Evolutionary conservation across 2,329 filamentous ascomycete genomes (phyloP).

Genomic region (Ceratocystis albifundus): DNA sequence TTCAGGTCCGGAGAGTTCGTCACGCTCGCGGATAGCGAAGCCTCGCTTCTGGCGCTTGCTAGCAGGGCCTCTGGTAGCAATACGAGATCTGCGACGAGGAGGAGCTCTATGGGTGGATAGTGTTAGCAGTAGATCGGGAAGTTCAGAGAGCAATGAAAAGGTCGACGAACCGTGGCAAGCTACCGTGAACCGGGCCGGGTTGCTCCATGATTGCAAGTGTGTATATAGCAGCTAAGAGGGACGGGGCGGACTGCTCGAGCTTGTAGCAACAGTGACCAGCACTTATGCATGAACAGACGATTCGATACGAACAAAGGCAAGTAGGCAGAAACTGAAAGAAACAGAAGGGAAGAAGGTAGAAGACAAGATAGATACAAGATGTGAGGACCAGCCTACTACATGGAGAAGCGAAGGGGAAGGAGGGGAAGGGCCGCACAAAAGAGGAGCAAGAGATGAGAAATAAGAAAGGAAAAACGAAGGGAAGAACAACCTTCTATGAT

Average conservation of each 20-base stretch:
- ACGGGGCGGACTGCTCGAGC: not conserved
- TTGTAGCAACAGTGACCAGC: conserved; percentile 18
- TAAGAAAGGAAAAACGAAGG: not conserved
- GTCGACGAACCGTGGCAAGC: conserved; percentile 13
- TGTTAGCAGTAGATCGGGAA: not conserved
- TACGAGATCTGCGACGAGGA: not conserved
- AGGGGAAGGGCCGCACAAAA: not conserved
- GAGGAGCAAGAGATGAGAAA: not conserved
- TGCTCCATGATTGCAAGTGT: not conserved
- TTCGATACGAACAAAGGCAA: not conserved
- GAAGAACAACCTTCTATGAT: not conserved
- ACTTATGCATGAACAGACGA: conserved; percentile 4
- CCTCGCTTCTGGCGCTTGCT: not conserved
- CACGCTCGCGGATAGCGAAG: not conserved
- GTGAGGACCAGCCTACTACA: conserved; percentile 5
- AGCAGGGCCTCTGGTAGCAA: not conserved
- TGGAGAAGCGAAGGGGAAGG: not conserved
- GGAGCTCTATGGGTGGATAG: conserved; percentile 9
- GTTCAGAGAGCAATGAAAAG: not conserved
- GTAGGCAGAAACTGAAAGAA: not conserved
- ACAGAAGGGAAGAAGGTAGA: not conserved
- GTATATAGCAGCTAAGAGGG: no score
- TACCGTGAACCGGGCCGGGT: conserved; percentile 14
- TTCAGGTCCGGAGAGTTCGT: not conserved
- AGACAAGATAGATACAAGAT: not conserved